Percentiles rank a stretch among this genome's conserved stretches.
Evolutionary conservation across 2,329 filamentous ascomycete genomes (phyloP).

Genomic region (Trichoderma guizhouense): DNA sequence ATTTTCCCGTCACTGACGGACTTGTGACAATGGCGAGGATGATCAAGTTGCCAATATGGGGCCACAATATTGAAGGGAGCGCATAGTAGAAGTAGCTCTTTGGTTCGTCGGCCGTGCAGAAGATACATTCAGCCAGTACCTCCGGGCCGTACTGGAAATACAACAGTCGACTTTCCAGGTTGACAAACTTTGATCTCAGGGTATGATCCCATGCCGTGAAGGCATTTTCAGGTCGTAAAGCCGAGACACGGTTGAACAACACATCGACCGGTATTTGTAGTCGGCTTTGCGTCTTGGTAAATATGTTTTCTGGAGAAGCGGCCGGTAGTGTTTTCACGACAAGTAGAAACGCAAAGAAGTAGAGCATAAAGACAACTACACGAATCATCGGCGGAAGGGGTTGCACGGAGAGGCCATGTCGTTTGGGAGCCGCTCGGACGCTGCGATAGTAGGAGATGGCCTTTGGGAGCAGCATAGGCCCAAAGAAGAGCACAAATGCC

Average conservation of each 20-base stretch:
- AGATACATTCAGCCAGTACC: slow-evolving; percentile 71
- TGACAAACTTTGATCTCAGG: slow-evolving; percentile 66
- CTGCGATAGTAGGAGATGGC: slow-evolving; percentile 63
- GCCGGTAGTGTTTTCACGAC: slow-evolving; percentile 61
- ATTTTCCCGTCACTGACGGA: slow-evolving; percentile 57
- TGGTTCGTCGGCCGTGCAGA: slow-evolving; percentile 71
- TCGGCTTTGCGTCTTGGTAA: slow-evolving; percentile 71
- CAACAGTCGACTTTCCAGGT: slow-evolving; percentile 68
- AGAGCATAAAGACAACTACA: slow-evolving; percentile 60
- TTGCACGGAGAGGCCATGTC: slow-evolving; percentile 48
- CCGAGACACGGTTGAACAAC: slow-evolving; percentile 71
- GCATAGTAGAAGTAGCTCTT: slow-evolving; percentile 76
- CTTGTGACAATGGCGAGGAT: slow-evolving; percentile 73
- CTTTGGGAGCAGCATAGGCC: slow-evolving; percentile 68
- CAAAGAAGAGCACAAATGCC: slow-evolving; percentile 60
- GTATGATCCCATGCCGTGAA: slow-evolving; percentile 60
- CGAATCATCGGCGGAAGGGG: slow-evolving; percentile 52
- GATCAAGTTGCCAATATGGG: slow-evolving; percentile 77
- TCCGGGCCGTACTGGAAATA: slow-evolving; percentile 82
- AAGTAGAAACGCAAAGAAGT: slow-evolving; percentile 43
- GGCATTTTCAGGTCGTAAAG: slow-evolving; percentile 45
- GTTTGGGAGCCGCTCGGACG: slow-evolving; percentile 40
- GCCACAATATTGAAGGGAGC: slow-evolving; percentile 65
- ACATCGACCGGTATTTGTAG: slow-evolving; percentile 83
- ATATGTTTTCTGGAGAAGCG: slow-evolving; percentile 77